These are phyloP conservation scores for Phytophthora sansomeana DNA, from an alignment of 352 stramenopile genomes.

Conservation along the genomic window DNA sequence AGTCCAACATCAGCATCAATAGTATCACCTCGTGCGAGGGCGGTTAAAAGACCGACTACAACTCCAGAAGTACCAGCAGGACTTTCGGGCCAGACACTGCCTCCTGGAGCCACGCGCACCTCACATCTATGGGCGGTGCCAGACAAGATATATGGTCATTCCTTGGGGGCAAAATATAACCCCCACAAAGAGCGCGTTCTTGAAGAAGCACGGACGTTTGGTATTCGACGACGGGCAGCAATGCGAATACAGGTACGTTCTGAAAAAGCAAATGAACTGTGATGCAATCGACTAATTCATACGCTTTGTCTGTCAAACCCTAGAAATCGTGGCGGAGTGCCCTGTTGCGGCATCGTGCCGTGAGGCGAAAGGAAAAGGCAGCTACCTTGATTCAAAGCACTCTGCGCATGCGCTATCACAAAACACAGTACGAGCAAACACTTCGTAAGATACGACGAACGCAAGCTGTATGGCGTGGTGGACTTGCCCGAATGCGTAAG, in stretches of 20 bases:
- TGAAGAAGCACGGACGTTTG: constrained; percentile 56
- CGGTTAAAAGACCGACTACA: constrained; percentile 44
- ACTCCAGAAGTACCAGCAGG: constrained; percentile 45
- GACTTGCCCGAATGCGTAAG: constrained; percentile 21
- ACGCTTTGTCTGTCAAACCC: background rate
- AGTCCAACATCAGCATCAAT: constrained; percentile 9
- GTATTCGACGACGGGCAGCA: constrained; percentile 52
- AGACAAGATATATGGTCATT: constrained; percentile 54
- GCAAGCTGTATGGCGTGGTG: constrained; percentile 43
- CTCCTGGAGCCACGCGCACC: constrained; percentile 55
- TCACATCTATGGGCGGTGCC: constrained; percentile 50
- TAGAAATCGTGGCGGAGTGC: constrained; percentile 38
- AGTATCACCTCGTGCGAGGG: constrained; percentile 51
- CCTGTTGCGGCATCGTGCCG: constrained; percentile 20
- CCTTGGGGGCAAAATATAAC: constrained; percentile 58
- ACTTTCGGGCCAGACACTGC: constrained; percentile 48
- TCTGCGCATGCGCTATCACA: constrained; percentile 33
- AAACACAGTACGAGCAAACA: constrained; percentile 27
- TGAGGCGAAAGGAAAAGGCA: constrained; percentile 29
- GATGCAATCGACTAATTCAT: background rate
- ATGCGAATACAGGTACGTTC: constrained; percentile 61
- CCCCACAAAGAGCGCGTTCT: constrained; percentile 55
- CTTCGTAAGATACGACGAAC: constrained; percentile 27
- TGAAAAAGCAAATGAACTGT: background rate
- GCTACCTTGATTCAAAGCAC: constrained; percentile 39